These are phyloP conservation scores for Gossypium gossypioides DNA, from an alignment of 441 rosid species.

Conservation along the genomic window DNA sequence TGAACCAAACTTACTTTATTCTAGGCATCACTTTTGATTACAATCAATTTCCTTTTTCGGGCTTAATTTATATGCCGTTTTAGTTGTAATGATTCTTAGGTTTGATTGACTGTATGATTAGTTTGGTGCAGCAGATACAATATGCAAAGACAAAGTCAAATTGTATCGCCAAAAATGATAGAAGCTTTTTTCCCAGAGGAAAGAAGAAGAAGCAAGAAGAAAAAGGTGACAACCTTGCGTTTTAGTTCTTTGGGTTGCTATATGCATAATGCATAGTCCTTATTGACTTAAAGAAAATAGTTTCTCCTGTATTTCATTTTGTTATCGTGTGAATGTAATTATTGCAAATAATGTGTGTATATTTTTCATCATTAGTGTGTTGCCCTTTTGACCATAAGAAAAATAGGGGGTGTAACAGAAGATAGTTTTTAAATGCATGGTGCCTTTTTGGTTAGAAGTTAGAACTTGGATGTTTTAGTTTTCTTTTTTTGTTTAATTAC, in stretches of 20 bases:
- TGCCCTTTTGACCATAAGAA: neutral
- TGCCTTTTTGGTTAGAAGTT: neutral
- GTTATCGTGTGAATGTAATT: neutral
- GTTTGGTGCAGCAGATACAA: conserved; percentile 61
- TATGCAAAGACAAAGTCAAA: conserved; percentile 83
- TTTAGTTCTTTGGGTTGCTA: neutral
- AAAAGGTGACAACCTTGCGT: conserved; percentile 32
- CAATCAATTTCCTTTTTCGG: neutral
- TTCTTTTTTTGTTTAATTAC: neutral
- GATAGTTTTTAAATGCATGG: neutral
- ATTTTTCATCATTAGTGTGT: neutral
- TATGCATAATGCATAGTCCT: neutral
- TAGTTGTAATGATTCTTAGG: conserved; percentile 4
- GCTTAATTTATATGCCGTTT: neutral
- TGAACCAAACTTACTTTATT: neutral
- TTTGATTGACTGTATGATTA: conserved; percentile 7
- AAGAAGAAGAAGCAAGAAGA: conserved; percentile 91
- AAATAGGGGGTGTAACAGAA: neutral
- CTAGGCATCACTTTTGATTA: neutral
- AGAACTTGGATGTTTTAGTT: neutral
- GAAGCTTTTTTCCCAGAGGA: conserved; percentile 64
- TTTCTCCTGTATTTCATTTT: neutral
- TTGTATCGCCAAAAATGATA: conserved; percentile 73
- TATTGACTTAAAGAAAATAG: neutral
- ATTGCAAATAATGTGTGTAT: neutral